Evolutionary conservation across 225 moss, liverwort and hornwort species (phyloP), one percentile per base, ranked within the genome.

Genomic region (Straminergon stramineum): DNA sequence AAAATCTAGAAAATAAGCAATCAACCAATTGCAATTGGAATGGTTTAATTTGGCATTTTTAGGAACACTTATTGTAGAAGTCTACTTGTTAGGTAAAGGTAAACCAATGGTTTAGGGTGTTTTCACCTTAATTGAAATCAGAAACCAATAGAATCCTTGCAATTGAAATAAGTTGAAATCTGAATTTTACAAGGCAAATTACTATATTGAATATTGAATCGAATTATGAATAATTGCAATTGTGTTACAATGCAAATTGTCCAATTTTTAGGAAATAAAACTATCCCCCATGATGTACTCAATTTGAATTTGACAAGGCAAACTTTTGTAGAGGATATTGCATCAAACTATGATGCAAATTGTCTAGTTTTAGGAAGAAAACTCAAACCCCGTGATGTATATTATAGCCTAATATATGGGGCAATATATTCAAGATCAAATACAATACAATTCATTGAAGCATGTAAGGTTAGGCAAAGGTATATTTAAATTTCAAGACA

Each of bases 61-160:
- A 2, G 2, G 2, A 30, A 18, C 2, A 45, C 30, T 30, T 30
- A 0, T 0, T 18, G 0, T 11, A 48, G 7, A 30, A 48, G 48
- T 30, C 30, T 30, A 31, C 2, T 45, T 75, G 2, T 48, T 75
- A 45, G 11, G 6, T 17, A 30, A 45, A 11, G 45, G 6, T 48
- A 30, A 48, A 75, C 18, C 1, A 0, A 31, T 0, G 0, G 0
- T 51, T 31, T 75, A 19, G 7, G 13, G 13, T 51, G 32, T 21
- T 75, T 11, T 19, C 12, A 4, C 51, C 32, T 12, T 51, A 4
- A 75, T 30, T 32, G 4, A 0, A 75, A 51, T 51, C 51, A 31
- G 7, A 31, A 75, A 75, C 6, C 12, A 31, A 51, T 0, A 0
- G 10, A 51, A 7, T 75, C 51, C 4, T 75, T 51, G 31, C 31